These are phyloP conservation scores for Monosporozyma siamensis DNA, from an alignment of 805 yeast species.

Conservation along the genomic window DNA sequence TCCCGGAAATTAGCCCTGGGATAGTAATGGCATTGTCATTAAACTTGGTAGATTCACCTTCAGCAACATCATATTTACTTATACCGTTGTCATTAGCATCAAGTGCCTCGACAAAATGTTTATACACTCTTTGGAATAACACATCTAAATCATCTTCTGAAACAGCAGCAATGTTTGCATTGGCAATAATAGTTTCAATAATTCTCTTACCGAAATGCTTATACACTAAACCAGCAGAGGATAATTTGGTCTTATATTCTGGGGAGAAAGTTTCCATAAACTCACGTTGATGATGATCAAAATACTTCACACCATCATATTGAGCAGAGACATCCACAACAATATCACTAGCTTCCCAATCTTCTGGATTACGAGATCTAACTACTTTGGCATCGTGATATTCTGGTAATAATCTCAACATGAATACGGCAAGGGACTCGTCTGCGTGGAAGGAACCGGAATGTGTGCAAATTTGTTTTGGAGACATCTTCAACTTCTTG, in stretches of 20 bases:
- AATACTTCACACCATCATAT: conserved; percentile 65
- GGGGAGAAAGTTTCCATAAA: conserved; percentile 65
- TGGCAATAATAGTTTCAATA: conserved; percentile 40
- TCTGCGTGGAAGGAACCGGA: conserved; percentile 96
- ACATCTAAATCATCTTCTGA: conserved; percentile 41
- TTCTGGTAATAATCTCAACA: conserved; percentile 65
- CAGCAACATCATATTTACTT: conserved; percentile 45
- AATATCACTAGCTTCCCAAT: conserved; percentile 81
- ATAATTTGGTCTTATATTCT: conserved; percentile 62
- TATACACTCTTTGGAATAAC: conserved; percentile 69
- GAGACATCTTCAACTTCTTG: conserved; percentile 1
- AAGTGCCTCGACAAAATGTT: conserved; percentile 78
- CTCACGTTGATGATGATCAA: conserved; percentile 95
- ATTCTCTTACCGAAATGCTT: conserved; percentile 75
- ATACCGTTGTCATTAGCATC: conserved; percentile 97
- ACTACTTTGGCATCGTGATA: conserved; percentile 58
- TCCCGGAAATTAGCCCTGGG: conserved; percentile 64
- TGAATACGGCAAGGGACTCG: conserved; percentile 86
- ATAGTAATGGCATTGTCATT: conserved; percentile 64
- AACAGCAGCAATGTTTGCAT: conserved; percentile 15
- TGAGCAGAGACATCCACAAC: conserved; percentile 93
- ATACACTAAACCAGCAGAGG: conserved; percentile 89
- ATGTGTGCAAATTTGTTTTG: conserved; percentile 68
- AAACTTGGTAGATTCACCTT: conserved; percentile 48
- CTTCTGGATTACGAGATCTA: conserved; percentile 74